Base-by-base conservation (phyloP, 140 eudicot genomes). In the Senecio squalidus region DNA sequence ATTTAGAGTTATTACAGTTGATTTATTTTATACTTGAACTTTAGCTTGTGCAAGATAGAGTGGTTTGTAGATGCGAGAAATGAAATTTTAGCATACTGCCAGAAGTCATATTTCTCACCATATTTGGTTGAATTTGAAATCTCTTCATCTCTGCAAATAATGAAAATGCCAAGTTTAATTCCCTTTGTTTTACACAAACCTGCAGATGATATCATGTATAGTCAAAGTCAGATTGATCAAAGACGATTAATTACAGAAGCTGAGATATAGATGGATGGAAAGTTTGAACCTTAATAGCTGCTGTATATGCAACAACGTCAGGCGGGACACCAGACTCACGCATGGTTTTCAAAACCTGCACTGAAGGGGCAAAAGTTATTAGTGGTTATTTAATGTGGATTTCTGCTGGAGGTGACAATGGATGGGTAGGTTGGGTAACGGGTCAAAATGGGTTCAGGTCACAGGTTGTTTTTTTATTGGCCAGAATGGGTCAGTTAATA, bases 291-390 rank as follows among this genome's bases (percentile, higher is more conserved):
- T 87, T 86, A 48, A 91, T 91, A 44, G 92, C 81, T 30, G 89
- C 81, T 27, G 96, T 91, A 55, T 87, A 91, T 27, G 98, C 82
- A 57, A 91, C 58, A 44, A 91, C 96, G 70, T 87, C 94, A 67
- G 98, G 98, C 22, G 70, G 88, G 27, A 77, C 67, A 63, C 94
- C 98, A 73, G 78, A 70, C 55, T 79, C 82, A 5, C 74, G 82
- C 96, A 87, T 91, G 78, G 86, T 71, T 74, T 73, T 84, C 73
- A 91, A 78, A 51, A 81, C 73, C 98, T 91, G 96, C 80, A 89
- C 82, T 72, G 80, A 68, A 80, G 59, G 62, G 64, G 62, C 41
- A 69, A 24, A 25, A 62, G 63, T 62, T 73, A 55, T 73, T 68
- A 75, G 75, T 51, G 21, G 29, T 44, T 5, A 56, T 44, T 11